Base-by-base conservation (phyloP, 75 land plant genomes). In the Cunninghamia lanceolata region DNA sequence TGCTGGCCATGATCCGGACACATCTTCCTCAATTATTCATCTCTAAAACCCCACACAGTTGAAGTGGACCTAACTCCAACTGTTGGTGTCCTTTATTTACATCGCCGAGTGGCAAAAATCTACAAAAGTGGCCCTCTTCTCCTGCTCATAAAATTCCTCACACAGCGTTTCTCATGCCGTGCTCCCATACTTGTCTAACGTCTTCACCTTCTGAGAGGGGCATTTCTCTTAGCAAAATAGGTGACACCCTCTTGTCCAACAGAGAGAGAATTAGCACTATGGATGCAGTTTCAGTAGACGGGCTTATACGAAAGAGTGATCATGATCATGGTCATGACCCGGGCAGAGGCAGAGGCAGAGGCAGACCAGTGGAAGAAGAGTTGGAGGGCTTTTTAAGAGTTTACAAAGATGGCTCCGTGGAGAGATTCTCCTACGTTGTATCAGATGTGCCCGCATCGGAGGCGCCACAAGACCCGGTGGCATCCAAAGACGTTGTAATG, bases 321-420 rank as follows among this genome's bases (percentile, higher is more conserved):
- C 19, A 5, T 21, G 40, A 19, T 17, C 19, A 5, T 77, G 2
- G 8, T 19, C 21, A 17, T 19, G 25, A 17, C 28, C 80, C 17
- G 7, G 40, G 21, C 10, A 39, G 36, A 77, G 21, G 21, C 9
- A 39, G 36, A 77, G 21, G 21, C 9, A 46, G 50, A 46, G 11
- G 50, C 50, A 46, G 50, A 46, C 10, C 19, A 39, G 86, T 90
- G 53, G 73, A 74, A 43, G 94, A 91, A 30, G 94, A 91, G 83
- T 89, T 93, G 83, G 86, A 88, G 47, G 94, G 92, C 8, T 89
- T 93, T 8, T 88, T 93, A 30, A 88, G 56, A 78, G 87, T 93
- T 7, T 89, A 83, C 88, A 85, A 63, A 53, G 88, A 93, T 47
- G 94, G 94, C 43, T 85, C 88, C 30, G 92, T 93, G 35, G 94